Percentiles rank a stretch among this genome's conserved stretches.
Conservation (phyloP, 2,329 filamentous ascomycete species). For the Paramyrothecium sp. region DNA sequence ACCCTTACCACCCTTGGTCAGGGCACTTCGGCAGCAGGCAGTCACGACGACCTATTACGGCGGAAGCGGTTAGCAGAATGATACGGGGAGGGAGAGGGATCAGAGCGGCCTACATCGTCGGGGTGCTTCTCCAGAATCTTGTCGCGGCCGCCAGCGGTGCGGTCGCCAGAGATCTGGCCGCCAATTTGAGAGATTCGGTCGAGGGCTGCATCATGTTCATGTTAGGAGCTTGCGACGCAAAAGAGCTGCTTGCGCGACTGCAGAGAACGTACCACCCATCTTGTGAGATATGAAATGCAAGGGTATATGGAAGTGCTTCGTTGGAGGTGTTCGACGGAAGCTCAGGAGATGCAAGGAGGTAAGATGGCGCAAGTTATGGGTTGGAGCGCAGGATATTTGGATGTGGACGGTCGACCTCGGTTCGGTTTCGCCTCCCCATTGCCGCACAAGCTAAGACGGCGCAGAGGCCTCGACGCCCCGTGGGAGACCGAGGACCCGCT, state of each 20-base stretch:
- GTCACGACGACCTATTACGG: slow-evolving; percentile 77
- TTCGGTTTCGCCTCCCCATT: slow-evolving; percentile 9
- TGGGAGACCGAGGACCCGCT: slow-evolving; percentile 15
- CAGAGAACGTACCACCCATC: slow-evolving; percentile 35
- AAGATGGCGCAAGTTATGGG: not conserved
- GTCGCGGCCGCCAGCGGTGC: slow-evolving; percentile 49
- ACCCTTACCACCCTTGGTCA: slow-evolving; percentile 91
- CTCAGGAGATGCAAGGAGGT: not conserved
- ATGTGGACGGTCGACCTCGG: slow-evolving; percentile 19
- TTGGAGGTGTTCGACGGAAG: not conserved
- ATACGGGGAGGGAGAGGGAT: not conserved
- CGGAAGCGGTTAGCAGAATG: slow-evolving; percentile 18
- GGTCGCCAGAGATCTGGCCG: slow-evolving; percentile 62
- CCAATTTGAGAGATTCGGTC: slow-evolving; percentile 60
- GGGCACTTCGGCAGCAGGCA: slow-evolving; percentile 83
- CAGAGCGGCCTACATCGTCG: slow-evolving; percentile 54
- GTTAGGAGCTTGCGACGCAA: not conserved
- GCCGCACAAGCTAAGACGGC: slow-evolving; percentile 12
- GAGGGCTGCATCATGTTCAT: slow-evolving; percentile 38
- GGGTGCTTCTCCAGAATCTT: slow-evolving; percentile 64
- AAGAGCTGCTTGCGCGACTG: not conserved
- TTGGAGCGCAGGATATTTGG: slow-evolving; percentile 13
- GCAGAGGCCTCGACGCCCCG: slow-evolving; percentile 5
- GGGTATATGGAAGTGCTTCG: not conserved
- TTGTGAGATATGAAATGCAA: slow-evolving; percentile 9